Base-by-base conservation (phyloP, 345 rosid genomes). In the Erucastrum elatum region DNA sequence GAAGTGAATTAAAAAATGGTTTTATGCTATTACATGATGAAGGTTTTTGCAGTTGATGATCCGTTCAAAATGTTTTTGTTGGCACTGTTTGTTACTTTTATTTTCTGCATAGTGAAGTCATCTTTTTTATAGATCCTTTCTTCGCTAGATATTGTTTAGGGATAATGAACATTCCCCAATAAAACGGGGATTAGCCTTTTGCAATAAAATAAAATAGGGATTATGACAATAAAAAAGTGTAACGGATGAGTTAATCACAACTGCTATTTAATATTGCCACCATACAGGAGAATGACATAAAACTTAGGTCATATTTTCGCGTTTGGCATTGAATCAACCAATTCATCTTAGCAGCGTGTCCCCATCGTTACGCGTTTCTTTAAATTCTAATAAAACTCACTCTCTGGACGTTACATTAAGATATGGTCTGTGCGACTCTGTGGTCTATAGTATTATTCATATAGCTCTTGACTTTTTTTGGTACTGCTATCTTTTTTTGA, bases 381-480 rank as follows among this genome's bases (percentile, higher is more conserved):
- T 59, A 27, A 59, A n/a, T 37, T 6, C 5, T 51, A 51, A 68
- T 7, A 29, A 11, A 30, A 21, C 10, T 6, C 68, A 71, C 66
- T 78, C 58, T 71, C 4, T 39, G 53, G 76, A 65, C 29, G 62
- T 39, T 58, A 31, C 39, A 15, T 25, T 51, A 53, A 59, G 25
- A 15, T 37, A 3, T 39, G 51, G 15, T 65, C 37, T 68, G n/a
- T 68, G 66, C 56, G 8, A n/a, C 56, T n/a, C 56, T 51, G 39
- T 64, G 6, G 6, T 46, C 69, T 17, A 15, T 63, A 39, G 64
- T 35, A 9, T 35, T 63, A 3, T 80, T 68, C 72, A 68, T 41
- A 30, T 30, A 75, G 60, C 12, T 75, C 68, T 80, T 70, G 80
- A 80, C 79, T 75, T 70, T n/a, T 29, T 51, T n/a, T 4, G 15